phyloP scores from a whole-genome alignment of 2,329 filamentous ascomycete species.

The Fusarium verrucosum region DNA sequence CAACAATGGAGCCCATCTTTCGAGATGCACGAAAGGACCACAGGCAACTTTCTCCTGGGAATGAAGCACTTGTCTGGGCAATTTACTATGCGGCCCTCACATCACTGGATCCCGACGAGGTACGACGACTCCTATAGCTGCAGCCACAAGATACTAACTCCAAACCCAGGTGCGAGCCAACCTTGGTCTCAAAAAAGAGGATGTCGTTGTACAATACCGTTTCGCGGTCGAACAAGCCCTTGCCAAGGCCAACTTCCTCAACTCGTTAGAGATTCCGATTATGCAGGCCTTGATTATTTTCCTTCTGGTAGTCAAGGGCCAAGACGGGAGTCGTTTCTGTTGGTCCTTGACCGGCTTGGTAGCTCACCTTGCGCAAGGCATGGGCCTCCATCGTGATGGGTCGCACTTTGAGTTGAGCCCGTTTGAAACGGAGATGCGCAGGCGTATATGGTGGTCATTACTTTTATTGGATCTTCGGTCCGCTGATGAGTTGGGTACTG shows the following conservation, averaged over 20 bases:
- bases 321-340: slow-evolving; percentile 62
- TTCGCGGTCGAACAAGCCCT: slow-evolving; percentile 66
- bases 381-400: slow-evolving; percentile 68
- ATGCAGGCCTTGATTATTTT: slow-evolving; percentile 69
- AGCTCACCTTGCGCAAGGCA: slow-evolving; percentile 66
- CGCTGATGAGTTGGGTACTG: slow-evolving; percentile 63
- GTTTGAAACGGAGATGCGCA: slow-evolving; percentile 68
- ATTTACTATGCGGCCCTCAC: slow-evolving; percentile 68
- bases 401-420: slow-evolving; percentile 61
- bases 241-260: slow-evolving; percentile 66
- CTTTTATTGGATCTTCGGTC: slow-evolving; percentile 64
- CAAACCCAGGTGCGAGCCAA: slow-evolving; percentile 46
- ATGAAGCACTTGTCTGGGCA: slow-evolving; percentile 72
- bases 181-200: slow-evolving; percentile 55
- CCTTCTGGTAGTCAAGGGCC: slow-evolving; percentile 57
- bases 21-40: slow-evolving; percentile 68
- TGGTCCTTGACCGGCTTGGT: slow-evolving; percentile 69
- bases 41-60: slow-evolving; percentile 62
- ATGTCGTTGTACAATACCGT: slow-evolving; percentile 59
- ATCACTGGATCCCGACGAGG: slow-evolving; percentile 69
- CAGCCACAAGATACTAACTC: slow-evolving; percentile 2
- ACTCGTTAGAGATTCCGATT: slow-evolving; percentile 64
- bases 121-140: slow-evolving; percentile 38
- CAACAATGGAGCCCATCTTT: slow-evolving; percentile 69
- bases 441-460: slow-evolving; percentile 70